Evolutionary conservation across 2,329 filamentous ascomycete species (phyloP), one percentile per base, ranked within the genome.

Genomic region (Penicillium griseofulvum): DNA sequence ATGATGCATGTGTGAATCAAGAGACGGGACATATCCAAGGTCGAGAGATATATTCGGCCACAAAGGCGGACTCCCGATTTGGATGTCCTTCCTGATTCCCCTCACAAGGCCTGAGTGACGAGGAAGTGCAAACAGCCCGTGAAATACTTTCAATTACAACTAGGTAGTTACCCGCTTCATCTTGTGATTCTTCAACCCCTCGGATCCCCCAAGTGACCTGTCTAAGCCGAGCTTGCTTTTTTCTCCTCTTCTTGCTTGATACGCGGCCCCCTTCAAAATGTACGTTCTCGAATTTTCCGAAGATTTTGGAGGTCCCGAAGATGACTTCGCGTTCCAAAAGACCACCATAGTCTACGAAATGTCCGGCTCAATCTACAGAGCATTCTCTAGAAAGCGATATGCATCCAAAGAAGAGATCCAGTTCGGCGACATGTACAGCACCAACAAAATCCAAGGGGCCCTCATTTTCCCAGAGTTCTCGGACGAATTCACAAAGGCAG

Each of bases 211-310:
- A 12, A 16, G 10, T n/a, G 11, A 22, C 24, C 17, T 33, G 16
- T 31, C 22, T 26, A 7, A 31, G 12, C 31, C n/a, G 11, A 14
- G 17, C 26, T 26, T 43, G 4, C 3, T 26, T 16, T n/a, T 45
- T 11, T 4, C 7, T 8, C 8, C 10, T 7, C 9, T 7, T 22
- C 29, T 2, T 26, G 2, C 7, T 19, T 56, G 6, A 42, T 36
- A 5, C 4, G 33, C n/a, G 3, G 24, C 2, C 28, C 3, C 31
- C 31, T 28, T 19, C 38, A 17, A 17, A 37, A 56, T 56, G 49
- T 24, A 44, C 11, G 6, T 56, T 26, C 43, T 54, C 17, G 43
- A 56, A 53, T 54, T 16, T 29, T 37, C 44, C 26, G 54, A 44
- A 29, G 49, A 56, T 16, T 56, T 49, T 19, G 54, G 43, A 16